Evolutionary conservation across 768 basidiomycete genomes (phyloP), one percentile per base, ranked within the genome.

Genomic region (Rickenella mellea): DNA sequence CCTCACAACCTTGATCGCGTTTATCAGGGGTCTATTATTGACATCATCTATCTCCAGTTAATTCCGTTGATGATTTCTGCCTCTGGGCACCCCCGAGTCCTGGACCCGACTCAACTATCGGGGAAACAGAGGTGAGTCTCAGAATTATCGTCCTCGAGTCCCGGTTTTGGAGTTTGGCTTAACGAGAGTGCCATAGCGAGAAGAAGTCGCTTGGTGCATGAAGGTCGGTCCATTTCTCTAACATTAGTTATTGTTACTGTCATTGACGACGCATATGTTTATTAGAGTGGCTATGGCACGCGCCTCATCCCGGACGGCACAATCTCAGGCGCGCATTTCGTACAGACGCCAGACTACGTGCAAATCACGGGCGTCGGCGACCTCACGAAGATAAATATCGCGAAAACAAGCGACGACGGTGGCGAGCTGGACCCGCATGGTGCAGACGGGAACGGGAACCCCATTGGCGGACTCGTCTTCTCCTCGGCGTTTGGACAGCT

Each of bases 371-470:
- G 81, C 33, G 60, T 70, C 39, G 83, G 81, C 5, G 70, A 87
- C 55, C 54, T 84, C 45, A 82, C 78, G 9, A 63, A 67, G 42
- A 57, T 89, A 43, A 83, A 85, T 56, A 66, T 85, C 24, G 76
- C 77, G 6, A 52, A 56, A 1, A 71, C 72, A 3, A 83, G 85
- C 40, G 63, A 44, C 35, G 78, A 74, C 15, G 62, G 62, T 15
- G 81, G 80, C 37, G 72, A 85, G 64, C 62, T 83, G 15, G 82
- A 84, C 55, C 81, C 81, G 5, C 80, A 83, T 53, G 82, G 80
- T 32, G 70, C 71, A 37, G 71, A 73, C 48, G 72, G 73, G 14
- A 70, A 72, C 49, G 74, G 71, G 12, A 78, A 76, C 51, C 78
- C 72, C 8, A 70, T 74, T 26, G 83, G 80, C 22, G 79, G 75